Evolutionary conservation across 805 yeast species (phyloP).

Genomic region (Candida rishiriensis): DNA sequence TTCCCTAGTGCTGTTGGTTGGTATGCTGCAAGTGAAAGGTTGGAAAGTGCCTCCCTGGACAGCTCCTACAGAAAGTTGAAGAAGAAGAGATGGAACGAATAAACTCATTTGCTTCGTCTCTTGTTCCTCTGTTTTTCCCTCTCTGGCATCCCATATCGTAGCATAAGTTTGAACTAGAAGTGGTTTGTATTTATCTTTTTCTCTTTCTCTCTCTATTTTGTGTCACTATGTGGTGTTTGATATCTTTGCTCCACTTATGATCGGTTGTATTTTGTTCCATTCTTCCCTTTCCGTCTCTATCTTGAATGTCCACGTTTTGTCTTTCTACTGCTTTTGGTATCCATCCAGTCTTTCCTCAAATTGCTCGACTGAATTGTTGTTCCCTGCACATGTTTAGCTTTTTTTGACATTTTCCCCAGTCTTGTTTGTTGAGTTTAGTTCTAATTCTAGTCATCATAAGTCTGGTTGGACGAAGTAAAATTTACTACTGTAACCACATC

Average conservation of each 20-base stretch:
- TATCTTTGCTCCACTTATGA: neutral
- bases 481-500: too few species aligned
- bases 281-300: neutral
- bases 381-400: too few species aligned
- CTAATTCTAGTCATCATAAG: too few species aligned
- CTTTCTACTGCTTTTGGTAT: neutral
- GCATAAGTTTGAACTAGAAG: too few species aligned
- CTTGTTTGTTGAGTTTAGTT: too few species aligned
- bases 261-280: neutral
- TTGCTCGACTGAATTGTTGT: too few species aligned
- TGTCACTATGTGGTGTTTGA: neutral
- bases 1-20: conserved; percentile 58
- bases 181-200: too few species aligned
- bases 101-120: neutral
- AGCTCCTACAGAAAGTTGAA: conserved; percentile 20
- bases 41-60: conserved; percentile 32
- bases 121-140: neutral
- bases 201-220: too few species aligned
- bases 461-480: too few species aligned
- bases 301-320: neutral
- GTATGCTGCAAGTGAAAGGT: conserved; percentile 58
- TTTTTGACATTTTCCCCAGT: too few species aligned
- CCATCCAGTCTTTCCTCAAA: too few species aligned
- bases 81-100: conserved; percentile 32
- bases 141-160: neutral